Percentiles rank a stretch among this genome's conserved stretches.
phyloP scores from a whole-genome alignment of 169 alveolate species.

The Plasmodium knowlesi region DNA sequence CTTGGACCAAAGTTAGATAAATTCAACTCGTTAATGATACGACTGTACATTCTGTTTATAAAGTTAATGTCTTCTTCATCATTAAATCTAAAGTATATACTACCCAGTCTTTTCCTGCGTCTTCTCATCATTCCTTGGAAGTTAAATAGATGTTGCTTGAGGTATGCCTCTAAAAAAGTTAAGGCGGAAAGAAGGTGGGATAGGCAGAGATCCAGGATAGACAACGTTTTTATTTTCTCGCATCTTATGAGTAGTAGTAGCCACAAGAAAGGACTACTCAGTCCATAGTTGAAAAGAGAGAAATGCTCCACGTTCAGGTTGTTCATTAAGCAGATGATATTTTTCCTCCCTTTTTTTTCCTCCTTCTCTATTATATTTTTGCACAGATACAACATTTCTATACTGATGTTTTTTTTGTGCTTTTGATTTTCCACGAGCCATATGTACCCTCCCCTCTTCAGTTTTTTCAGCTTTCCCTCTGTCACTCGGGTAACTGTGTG shows the following conservation, averaged over 20 bases:
- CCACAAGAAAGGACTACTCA: conserved; percentile 69
- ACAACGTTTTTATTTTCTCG: conserved; percentile 22
- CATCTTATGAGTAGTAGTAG: conserved; percentile 30
- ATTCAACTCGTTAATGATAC: conserved; percentile 27
- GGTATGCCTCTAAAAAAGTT: conserved; percentile 55
- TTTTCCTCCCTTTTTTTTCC: conserved; percentile 58
- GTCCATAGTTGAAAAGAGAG: conserved; percentile 39
- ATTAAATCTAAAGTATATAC: conserved; percentile 42
- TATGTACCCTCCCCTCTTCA: conserved; percentile 60
- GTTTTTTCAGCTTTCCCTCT: conserved; percentile 1
- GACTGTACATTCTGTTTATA: conserved; percentile 18
- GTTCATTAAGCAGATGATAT: conserved; percentile 41
- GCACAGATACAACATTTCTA: conserved; percentile 53
- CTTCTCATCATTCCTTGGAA: conserved; percentile 74
- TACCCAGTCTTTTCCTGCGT: conserved; percentile 53
- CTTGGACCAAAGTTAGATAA: neutral
- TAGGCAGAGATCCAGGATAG: conserved; percentile 49
- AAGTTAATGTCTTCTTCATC: conserved; percentile 54
- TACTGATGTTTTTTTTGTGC: conserved; percentile 47
- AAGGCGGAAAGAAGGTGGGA: conserved; percentile 43
- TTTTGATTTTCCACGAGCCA: conserved; percentile 55
- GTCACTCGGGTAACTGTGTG: neutral
- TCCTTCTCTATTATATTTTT: conserved; percentile 61
- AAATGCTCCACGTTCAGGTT: conserved; percentile 48
- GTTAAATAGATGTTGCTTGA: conserved; percentile 48